Evolutionary conservation across 345 rosid genomes (phyloP).

Genomic region (Eucalyptus pumila): DNA sequence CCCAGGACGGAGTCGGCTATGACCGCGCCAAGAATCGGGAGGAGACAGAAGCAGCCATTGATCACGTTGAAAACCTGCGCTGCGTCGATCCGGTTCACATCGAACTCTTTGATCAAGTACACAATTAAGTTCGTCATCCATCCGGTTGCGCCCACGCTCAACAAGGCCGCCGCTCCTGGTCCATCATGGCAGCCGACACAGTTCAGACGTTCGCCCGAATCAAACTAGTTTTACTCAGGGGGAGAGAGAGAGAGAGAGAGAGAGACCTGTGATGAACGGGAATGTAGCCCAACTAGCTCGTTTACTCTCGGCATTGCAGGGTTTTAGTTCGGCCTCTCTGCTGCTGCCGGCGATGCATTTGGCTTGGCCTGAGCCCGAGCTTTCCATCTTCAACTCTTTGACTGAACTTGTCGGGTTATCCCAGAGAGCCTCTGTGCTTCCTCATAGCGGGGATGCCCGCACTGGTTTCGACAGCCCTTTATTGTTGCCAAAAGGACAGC

Average conservation of each 20-base stretch:
- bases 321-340: neutral
- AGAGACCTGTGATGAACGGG: slow-evolving; percentile 34
- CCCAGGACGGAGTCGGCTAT: slow-evolving; percentile 38
- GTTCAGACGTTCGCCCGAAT: neutral
- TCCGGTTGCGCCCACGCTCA: slow-evolving; percentile 3
- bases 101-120: slow-evolving; percentile 10
- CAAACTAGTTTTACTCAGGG: neutral
- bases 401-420: neutral
- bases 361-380: neutral
- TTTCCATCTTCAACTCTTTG: neutral
- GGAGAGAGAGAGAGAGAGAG: neutral
- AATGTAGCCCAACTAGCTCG: slow-evolving; percentile 39
- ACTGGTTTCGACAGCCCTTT: neutral
- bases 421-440: neutral
- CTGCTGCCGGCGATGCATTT: neutral
- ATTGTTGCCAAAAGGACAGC: neutral
- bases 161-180: neutral
- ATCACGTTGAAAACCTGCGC: slow-evolving; percentile 10
- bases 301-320: neutral
- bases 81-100: slow-evolving; percentile 9
- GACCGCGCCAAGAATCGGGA: slow-evolving; percentile 7
- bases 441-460: neutral
- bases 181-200: neutral
- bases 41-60: neutral
- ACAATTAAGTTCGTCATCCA: slow-evolving; percentile 18